Base-by-base conservation (phyloP, 352 stramenopile species). In the Globisporangium ultimum region DNA sequence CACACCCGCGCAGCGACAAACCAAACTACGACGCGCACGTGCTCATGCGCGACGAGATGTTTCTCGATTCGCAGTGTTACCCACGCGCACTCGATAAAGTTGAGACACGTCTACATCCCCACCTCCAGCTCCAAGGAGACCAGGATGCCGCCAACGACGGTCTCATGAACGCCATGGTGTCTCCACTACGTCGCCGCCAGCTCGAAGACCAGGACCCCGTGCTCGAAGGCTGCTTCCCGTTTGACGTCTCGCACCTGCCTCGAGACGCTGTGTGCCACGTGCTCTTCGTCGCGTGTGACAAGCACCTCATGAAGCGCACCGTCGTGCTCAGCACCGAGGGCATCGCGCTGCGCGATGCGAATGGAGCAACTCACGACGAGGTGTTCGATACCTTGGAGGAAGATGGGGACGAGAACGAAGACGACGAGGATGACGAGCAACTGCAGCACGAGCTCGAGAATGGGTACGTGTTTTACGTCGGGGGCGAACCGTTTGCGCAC, bases 251-350 rank as follows among this genome's bases (percentile, higher is more conserved):
- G 10, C 71, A 78, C 10, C 63, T 88, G 18, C 68, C 71, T 10
- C 51, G 66, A 9, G 75, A 83, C 28, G 71, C 66, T 17, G 76
- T 86, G 8, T 83, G 71, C 24, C 66, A 88, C 48, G 70, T 88
- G 42, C 55, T 88, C 38, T 86, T 88, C 58, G 74, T 88, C 48
- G 68, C 78, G 46, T 81, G 73, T 58, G 75, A 88, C 66, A 70
- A 66, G 46, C 64, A 80, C 22, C 66, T 88, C 57, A 76, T 88
- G 53, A 71, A 75, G 51, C 78, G 78, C 22, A 74, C 69, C n/a
- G 76, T 88, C 55, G 73, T 76, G 40, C 63, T 88, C 32, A 83
- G 71, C 46, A 83, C 75, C 1, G 78, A 86, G 24, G 71, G 69
- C 12, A 72, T 86, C 20, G 67, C 74, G 10, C 50, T 84, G 1